Base-by-base conservation (phyloP, 2,329 filamentous ascomycete species). In the Verticillium dahliae region DNA sequence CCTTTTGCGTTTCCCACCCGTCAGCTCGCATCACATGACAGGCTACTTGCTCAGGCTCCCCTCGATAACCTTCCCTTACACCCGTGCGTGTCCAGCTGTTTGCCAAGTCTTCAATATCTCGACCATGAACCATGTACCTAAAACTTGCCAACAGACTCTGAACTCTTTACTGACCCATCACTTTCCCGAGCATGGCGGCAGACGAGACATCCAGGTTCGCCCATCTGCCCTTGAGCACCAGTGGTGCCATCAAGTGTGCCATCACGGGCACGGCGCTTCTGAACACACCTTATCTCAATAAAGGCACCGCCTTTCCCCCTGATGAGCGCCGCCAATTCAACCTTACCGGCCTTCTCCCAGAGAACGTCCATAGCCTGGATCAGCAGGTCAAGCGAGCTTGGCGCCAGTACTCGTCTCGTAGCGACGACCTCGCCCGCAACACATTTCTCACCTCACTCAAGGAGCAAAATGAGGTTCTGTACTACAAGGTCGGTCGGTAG, bases 361-460 rank as follows among this genome's bases (percentile, higher is more conserved):
- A 84, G 9, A 83, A 87, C 69, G 78, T 91, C 6, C 89, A 94
- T 70, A 90, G 85, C 0, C 81, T 96, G 5, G 88, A 93, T 4
- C 85, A 91, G 69, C 92, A 96, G 71, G 85, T 85, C 58, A 76
- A 85, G 61, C 84, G 92, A 31, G 92, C 92, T 1, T 96, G 96
- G 72, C 76, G 91, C 67, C 92, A 97, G 71, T 96, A 93, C 74
- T 78, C 75, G 22, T 84, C 80, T 2, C 80, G 84, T 3, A 71
- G 75, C 0, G 84, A 88, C 71, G 83, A 89, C 65, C 75, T 96
- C 41, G 88, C 88, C 45, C 96, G 95, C 77, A 96, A 96, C 68
- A 93, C 91, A 0, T 96, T 96, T 71, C 83, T 96, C 80, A 90
- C 90, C 0, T 92, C 89, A 58, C 80, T 96, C 78, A 92, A 91